phyloP scores from a whole-genome alignment of 2,329 filamentous ascomycete genomes.

The Sporothrix humicola region DNA sequence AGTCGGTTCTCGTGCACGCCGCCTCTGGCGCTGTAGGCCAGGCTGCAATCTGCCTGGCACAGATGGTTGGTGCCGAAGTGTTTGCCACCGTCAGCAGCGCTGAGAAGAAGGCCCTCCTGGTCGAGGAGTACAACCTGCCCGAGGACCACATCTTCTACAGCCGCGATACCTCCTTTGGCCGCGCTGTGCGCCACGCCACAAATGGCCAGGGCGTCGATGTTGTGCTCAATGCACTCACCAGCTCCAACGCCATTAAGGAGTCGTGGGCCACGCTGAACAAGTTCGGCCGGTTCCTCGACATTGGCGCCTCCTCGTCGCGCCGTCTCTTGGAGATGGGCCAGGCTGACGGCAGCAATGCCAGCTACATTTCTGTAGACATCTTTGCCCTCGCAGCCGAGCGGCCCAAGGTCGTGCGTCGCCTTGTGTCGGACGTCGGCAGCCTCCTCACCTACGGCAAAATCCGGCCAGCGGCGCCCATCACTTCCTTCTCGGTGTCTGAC shows the following conservation, averaged over 20 bases:
- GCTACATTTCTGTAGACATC: constrained; percentile 54
- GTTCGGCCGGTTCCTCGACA: constrained; percentile 42
- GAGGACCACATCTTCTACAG: constrained; percentile 48
- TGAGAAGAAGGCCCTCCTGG: constrained; percentile 50
- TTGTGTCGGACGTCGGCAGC: constrained; percentile 48
- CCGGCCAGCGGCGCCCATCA: constrained; percentile 47
- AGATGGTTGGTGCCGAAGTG: constrained; percentile 49
- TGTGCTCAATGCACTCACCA: constrained; percentile 51
- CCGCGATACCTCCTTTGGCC: constrained; percentile 44
- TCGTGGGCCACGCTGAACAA: constrained; percentile 53
- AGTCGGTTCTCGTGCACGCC: constrained; percentile 50
- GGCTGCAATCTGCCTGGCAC: constrained; percentile 49
- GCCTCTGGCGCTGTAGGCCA: constrained; percentile 50
- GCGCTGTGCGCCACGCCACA: constrained; percentile 43
- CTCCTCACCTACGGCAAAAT: constrained; percentile 47
- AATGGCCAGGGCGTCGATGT: constrained; percentile 47
- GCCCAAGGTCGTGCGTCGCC: constrained; percentile 49
- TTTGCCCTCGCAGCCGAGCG: constrained; percentile 51
- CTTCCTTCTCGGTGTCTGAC: constrained; percentile 48
- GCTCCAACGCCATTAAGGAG: constrained; percentile 48
- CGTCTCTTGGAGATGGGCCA: constrained; percentile 54
- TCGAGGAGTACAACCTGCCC: constrained; percentile 47
- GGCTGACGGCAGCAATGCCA: constrained; percentile 51
- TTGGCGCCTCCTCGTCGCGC: constrained; percentile 30
- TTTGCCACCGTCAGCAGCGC: constrained; percentile 51